Evolutionary conservation across 208 protist genomes (phyloP), one percentile per base, ranked within the genome.

Genomic region (Crithidia sp.): DNA sequence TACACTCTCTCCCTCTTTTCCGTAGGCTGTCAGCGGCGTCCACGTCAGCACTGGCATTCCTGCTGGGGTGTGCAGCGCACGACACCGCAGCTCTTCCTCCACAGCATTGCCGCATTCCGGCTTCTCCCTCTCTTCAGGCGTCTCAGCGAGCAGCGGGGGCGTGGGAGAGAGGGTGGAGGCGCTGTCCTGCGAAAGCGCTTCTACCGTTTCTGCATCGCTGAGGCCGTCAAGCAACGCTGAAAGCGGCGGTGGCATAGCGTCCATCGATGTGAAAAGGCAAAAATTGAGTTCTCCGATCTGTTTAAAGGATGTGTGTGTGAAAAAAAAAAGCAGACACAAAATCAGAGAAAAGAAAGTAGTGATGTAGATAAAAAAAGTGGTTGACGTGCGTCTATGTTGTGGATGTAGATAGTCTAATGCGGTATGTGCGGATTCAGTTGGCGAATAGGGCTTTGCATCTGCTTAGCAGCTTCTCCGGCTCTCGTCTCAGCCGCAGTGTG

Each of bases 181-280:
- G 74, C 74, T 79, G 74, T 79, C 74, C 44, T 73, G 60, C 13
- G 74, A 74, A 39, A 74, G 47, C 5, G 14, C 2, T n/a, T 79
- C 74, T 7, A 66, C 54, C 10, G 74, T 79, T 40, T 79, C 74
- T 0, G 74, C 68, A 2, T 69, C 74, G 16, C 67, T 61, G 8
- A 74, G 41, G 12, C 53, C 53, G 53, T 16, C 54, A 19, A 70
- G 19, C 16, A 53, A 61, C 41, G 55, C 62, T 2, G 45, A 39
- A 36, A 58, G 19, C 4, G 17, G 16, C 17, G 45, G 14, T 36
- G 7, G 47, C 17, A n/a, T 62, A 10, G 7, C n/a, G 4, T 17
- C 7, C 45, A 58, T 14, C 54, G n/a, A 54, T 28, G 6, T 9
- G 2, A 5, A 39, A 10, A 49, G 6, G n/a, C 28, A 28, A 28